These are phyloP conservation scores for Ophiocordyceps camponoti-leonardi DNA, from an alignment of 2,329 filamentous ascomycete species.

Conservation along the genomic window DNA sequence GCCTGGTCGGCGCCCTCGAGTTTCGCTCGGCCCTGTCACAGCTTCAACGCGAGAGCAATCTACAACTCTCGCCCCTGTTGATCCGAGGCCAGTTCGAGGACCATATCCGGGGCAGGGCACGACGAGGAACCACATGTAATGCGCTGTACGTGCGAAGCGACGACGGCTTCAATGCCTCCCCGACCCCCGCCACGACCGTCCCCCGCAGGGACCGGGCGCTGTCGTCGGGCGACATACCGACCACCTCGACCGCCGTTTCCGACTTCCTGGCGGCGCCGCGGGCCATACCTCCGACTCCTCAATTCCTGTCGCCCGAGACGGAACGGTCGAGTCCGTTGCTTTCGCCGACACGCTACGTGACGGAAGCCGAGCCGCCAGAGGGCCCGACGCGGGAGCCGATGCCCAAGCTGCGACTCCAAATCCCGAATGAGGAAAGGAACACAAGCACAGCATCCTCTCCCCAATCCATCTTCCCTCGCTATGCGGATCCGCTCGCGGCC, in stretches of 20 bases:
- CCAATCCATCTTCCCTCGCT: conserved; percentile 50
- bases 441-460: conserved; percentile 29
- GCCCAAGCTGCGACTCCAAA: conserved; percentile 23
- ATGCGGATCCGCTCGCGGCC: conserved; percentile 38
- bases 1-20: conserved; percentile 81
- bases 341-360: conserved; percentile 7
- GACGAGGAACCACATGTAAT: conserved; percentile 12
- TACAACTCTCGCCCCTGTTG: conserved; percentile 52
- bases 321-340: conserved; percentile 12
- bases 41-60: conserved; percentile 64
- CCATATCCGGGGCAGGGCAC: conserved; percentile 8
- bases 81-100: conserved; percentile 34
- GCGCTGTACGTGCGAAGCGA: conserved; percentile 6
- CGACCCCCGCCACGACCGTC: conserved; percentile 1
- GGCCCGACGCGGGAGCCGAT: conserved; percentile 1
- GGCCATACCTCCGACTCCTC: no score
- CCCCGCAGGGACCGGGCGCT: conserved; percentile 19
- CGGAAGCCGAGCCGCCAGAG: not conserved
- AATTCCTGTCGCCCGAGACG: conserved; percentile 1
- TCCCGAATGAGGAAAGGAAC: conserved; percentile 25
- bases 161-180: conserved; percentile 1
- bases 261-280: conserved; percentile 5
- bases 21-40: conserved; percentile 85
- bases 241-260: conserved; percentile 4
- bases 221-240: conserved; percentile 25